Evolutionary conservation across 257 asterid genomes (phyloP).

Genomic region (Solanum neorickii): DNA sequence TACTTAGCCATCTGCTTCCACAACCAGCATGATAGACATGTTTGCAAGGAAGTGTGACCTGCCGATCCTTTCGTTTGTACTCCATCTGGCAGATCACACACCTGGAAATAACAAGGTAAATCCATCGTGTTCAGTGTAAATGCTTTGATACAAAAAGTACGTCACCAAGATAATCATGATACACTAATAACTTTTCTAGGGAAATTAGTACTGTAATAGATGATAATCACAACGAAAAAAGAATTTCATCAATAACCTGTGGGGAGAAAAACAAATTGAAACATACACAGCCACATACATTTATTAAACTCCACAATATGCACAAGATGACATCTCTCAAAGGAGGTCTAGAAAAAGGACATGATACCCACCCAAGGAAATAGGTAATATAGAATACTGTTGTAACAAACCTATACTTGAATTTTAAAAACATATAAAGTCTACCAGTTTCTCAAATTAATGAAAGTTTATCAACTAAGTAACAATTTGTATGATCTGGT

Average conservation of each 20-base stretch:
- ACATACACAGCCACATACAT: neutral
- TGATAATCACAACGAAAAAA: neutral
- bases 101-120: conserved; percentile 26
- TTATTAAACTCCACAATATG: neutral
- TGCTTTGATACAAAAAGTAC: neutral
- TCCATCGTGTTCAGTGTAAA: neutral
- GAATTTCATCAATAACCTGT: neutral
- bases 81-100: conserved; percentile 99
- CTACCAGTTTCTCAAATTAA: neutral
- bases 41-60: conserved; percentile 89
- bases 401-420: neutral
- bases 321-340: neutral
- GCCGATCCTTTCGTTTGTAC: conserved; percentile 68
- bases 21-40: conserved; percentile 69
- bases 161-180: neutral
- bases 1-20: conserved; percentile 87
- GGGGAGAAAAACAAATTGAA: neutral
- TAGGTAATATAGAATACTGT: neutral
- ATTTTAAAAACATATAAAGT: neutral
- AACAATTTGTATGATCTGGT: neutral
- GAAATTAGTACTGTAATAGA: neutral
- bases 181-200: neutral
- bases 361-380: neutral
- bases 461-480: neutral
- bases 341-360: neutral